These are phyloP conservation scores for Termitomyces sp. DNA, from an alignment of 768 basidiomycete species.

Conservation along the genomic window DNA sequence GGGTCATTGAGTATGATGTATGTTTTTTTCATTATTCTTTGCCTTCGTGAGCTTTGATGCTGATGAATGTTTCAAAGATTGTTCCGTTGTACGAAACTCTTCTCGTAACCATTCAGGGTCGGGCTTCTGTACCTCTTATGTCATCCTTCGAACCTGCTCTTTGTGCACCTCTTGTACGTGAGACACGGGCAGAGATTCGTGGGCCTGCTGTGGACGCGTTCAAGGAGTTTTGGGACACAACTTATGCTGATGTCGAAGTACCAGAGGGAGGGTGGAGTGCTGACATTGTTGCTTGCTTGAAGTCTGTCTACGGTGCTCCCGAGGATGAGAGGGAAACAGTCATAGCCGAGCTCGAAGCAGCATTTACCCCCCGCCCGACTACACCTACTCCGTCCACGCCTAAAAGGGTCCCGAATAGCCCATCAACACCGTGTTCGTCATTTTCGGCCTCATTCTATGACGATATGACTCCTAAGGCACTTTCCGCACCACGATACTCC, in stretches of 20 bases:
- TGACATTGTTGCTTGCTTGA: slow-evolving; percentile 28
- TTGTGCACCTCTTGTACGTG: slow-evolving; percentile 45
- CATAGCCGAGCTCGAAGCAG: background rate
- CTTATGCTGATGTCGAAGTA: slow-evolving; percentile 32
- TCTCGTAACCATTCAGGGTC: slow-evolving; percentile 42
- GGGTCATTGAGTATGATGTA: slow-evolving; percentile 58
- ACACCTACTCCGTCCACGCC: slow-evolving; percentile 1
- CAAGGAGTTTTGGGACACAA: slow-evolving; percentile 52
- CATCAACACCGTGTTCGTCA: slow-evolving; percentile 7
- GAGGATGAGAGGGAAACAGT: background rate
- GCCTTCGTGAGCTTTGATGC: background rate
- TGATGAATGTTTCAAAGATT: slow-evolving; percentile 32
- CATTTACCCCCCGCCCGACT: slow-evolving; percentile 2
- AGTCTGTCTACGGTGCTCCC: slow-evolving; percentile 6
- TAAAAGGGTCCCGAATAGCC: background rate
- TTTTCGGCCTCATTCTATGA: background rate
- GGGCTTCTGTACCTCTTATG: slow-evolving; percentile 34
- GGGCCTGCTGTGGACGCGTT: slow-evolving; percentile 44
- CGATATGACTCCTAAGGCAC: background rate
- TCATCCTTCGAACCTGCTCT: slow-evolving; percentile 44
- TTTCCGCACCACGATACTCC: slow-evolving; percentile 3
- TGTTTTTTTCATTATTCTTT: slow-evolving; percentile 15
- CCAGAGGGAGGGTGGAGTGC: slow-evolving; percentile 53
- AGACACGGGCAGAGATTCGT: slow-evolving; percentile 43
- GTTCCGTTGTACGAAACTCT: slow-evolving; percentile 59